Evolutionary conservation across 257 asterid genomes (phyloP), one percentile per base, ranked within the genome.

Genomic region (Fraxinus quadrangulata): DNA sequence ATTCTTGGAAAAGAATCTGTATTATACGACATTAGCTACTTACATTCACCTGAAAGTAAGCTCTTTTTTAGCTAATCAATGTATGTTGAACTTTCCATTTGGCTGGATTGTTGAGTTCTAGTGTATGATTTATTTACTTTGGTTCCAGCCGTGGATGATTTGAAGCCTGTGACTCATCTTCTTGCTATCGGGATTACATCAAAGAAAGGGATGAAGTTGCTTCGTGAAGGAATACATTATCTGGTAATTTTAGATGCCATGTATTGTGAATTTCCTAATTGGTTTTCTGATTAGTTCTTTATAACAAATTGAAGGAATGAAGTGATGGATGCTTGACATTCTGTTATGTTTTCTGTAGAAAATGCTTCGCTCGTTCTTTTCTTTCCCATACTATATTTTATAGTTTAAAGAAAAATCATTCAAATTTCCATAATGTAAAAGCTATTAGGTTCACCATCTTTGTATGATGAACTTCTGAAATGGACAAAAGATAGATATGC

Each of bases 151-250:
- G 78, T 85, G 69, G 99, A 96, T 86, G 97, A 96, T 79, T 76
- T 96, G 88, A 96, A 96, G 90, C 99, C 98, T 0, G 97, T 96
- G 84, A 92, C 98, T 84, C 99, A 96, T 88, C 91, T 93, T 88
- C 96, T 93, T 82, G 89, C 84, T 78, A 96, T 90, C 83, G 90
- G 90, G 81, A 75, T 89, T 78, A 72, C 90, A 72, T 92, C 96
- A 54, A 89, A 86, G 91, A 92, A 86, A 85, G 98, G 99, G 84
- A 83, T 90, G 86, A 92, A 90, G 86, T 86, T 96, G 88, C 87
- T 96, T 72, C 97, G 77, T 74, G 99, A 90, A 86, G 99, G 98
- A 83, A 82, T 96, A 76, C 96, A 80, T 73, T 96, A 92, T 83
- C 92, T 96, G 97, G 99, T 96, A 89, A 68, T 68, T 75, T 79